These are phyloP conservation scores for Rhododendron griersonianum DNA, from an alignment of 148 eudicot genomes.

Conservation along the genomic window DNA sequence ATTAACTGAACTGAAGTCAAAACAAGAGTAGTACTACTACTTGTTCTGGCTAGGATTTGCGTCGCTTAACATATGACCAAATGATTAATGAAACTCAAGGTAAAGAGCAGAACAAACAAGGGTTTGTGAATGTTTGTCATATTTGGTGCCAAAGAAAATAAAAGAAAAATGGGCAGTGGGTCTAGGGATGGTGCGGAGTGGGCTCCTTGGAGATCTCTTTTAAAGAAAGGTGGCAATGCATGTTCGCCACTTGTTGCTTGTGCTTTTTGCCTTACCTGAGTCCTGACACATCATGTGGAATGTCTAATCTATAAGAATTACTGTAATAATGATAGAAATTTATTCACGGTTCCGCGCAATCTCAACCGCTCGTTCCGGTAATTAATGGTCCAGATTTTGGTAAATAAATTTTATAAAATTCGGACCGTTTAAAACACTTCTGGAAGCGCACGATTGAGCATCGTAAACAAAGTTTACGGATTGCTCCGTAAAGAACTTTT, in stretches of 20 bases:
- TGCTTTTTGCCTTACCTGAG: conserved; percentile 20
- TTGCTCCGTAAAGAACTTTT: no score
- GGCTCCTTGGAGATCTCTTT: conserved; percentile 2
- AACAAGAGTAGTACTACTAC: background rate
- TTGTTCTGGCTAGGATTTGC: conserved; percentile 31
- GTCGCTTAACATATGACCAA: conserved; percentile 13
- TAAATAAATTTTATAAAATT: no score
- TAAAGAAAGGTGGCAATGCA: conserved; percentile 18
- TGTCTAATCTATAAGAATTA: conserved; percentile 8
- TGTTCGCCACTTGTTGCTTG: conserved; percentile 13
- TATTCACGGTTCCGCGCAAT: no score
- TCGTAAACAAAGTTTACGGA: no score
- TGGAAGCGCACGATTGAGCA: no score
- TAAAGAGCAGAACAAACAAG: conserved; percentile 11
- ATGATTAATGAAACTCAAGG: conserved; percentile 22
- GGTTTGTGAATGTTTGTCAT: conserved; percentile 13
- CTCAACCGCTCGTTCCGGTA: no score
- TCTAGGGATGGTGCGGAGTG: background rate
- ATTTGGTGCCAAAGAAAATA: conserved; percentile 14
- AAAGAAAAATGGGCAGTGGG: background rate
- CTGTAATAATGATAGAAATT: background rate
- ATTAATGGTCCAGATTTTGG: no score
- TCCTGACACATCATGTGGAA: conserved; percentile 27
- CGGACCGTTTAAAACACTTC: no score
- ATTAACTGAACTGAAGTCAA: background rate